These are phyloP conservation scores for Asterionellopsis glacialis DNA, from an alignment of 108 stramenopile species.

Conservation along the genomic window DNA sequence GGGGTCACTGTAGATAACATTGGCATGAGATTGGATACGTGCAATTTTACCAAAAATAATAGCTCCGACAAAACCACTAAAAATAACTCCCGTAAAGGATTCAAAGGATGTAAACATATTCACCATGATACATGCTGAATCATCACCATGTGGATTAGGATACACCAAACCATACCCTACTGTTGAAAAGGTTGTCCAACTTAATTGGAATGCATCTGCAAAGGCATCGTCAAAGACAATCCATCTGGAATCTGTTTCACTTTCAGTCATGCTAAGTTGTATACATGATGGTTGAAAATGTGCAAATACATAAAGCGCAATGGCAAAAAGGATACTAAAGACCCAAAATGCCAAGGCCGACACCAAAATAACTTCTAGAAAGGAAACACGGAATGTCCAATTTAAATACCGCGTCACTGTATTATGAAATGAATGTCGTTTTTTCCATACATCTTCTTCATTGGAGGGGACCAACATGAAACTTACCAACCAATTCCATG, in stretches of 20 bases:
- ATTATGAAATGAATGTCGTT: background rate
- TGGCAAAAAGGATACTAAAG: constrained; percentile 24
- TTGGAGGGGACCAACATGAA: no score
- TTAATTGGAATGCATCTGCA: constrained; percentile 37
- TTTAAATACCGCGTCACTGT: constrained; percentile 17
- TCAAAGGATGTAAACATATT: constrained; percentile 11
- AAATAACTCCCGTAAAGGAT: constrained; percentile 18
- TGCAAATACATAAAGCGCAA: constrained; percentile 14
- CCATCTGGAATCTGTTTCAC: no score
- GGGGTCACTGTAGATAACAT: constrained; percentile 12
- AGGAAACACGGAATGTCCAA: constrained; percentile 39
- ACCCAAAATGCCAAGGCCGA: constrained; percentile 20
- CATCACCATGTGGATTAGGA: background rate
- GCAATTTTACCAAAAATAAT: constrained; percentile 24
- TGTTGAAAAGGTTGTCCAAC: constrained; percentile 48
- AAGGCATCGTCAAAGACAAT: constrained; percentile 9
- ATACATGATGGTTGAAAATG: constrained; percentile 22
- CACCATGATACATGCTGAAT: background rate
- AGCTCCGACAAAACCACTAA: constrained; percentile 11
- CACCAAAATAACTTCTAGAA: constrained; percentile 19
- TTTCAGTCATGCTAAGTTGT: no score
- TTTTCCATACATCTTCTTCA: no score
- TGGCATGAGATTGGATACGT: constrained; percentile 15
- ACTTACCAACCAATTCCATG: no score
- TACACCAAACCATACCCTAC: constrained; percentile 22